Evolutionary conservation across 257 asterid species (phyloP), one percentile per base, ranked within the genome.

Genomic region (Ilex asprella): DNA sequence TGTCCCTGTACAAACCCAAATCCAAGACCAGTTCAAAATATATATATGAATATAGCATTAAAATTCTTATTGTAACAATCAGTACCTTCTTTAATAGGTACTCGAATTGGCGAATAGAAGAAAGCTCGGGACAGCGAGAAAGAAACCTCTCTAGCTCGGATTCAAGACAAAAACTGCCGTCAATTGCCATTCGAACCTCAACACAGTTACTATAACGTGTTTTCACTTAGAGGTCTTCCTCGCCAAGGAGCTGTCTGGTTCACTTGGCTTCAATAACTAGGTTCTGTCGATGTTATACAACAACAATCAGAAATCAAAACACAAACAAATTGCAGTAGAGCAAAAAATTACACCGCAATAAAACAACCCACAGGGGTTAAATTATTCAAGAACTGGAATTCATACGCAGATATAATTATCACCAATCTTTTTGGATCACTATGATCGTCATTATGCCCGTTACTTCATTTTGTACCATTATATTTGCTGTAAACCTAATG

Each of bases 91-190:
- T 80, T 44, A 82, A 55, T 70, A 91, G 72, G 61, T 62, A 59
- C 59, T 65, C 60, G 7, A 86, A 82, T 46, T 72, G 67, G 41
- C 80, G 80, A 58, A 77, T 39, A 2, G 60, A 59, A 69, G 82
- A 77, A 52, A 88, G 89, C 78, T 76, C 66, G 10, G 95, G 98
- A 41, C 82, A 69, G 62, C 94, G 75, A 49, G 70, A 56, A 10
- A 86, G 75, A 72, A 88, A 88, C 84, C 95, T 75, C 73, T 59
- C 63, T n/a, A 91, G 67, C 78, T 79, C 94, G 62, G 30, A 52
- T 67, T 82, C 85, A 27, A 84, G 70, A 16, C 78, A 67, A 73
- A 85, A 88, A 63, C 89, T 86, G 63, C 94, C 94, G 51, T 87
- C 96, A 60, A 82, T 52, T 12, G 95, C 86, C 98, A 88, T 91